phyloP scores from a whole-genome alignment of 371 early-diverging fungal species.

The Fennellomyces sp. region DNA sequence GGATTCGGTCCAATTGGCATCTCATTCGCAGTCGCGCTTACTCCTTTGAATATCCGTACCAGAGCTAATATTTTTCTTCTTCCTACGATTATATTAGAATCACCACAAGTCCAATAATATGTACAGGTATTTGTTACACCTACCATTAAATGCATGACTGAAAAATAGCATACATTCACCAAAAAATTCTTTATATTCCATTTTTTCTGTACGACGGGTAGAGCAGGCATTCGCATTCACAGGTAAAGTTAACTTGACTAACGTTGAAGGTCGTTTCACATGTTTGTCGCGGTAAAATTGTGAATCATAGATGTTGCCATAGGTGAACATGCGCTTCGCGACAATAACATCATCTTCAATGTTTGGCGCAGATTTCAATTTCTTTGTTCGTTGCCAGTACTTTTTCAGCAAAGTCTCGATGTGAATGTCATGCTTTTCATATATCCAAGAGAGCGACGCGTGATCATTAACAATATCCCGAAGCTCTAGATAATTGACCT shows the following conservation, averaged over 20 bases:
- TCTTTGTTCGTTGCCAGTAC: neutral
- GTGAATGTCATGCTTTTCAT: too few relatives aligned
- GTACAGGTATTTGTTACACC: too few relatives aligned
- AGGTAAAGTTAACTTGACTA: neutral
- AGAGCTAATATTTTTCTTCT: neutral
- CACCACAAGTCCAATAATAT: too few relatives aligned
- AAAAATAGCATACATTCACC: slow-evolving; percentile 3
- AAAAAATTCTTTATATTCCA: neutral
- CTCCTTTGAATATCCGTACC: neutral
- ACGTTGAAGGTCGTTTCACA: neutral
- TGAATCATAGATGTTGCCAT: neutral
- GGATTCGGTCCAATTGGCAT: neutral
- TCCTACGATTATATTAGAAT: neutral
- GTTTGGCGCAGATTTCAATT: neutral
- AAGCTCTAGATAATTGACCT: neutral
- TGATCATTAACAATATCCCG: neutral
- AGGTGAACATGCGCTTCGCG: too few relatives aligned
- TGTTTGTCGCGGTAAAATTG: neutral
- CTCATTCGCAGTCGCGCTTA: neutral
- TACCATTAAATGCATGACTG: neutral
- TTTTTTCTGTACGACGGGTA: neutral
- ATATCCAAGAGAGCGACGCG: too few relatives aligned
- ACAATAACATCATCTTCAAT: neutral
- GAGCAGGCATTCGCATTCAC: neutral
- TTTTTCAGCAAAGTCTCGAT: neutral